A percentile compares a stretch with the other conserved stretches of the same genome.
Evolutionary conservation across 75 land plant genomes (phyloP).

Genomic region (Sequoiadendron giganteum): DNA sequence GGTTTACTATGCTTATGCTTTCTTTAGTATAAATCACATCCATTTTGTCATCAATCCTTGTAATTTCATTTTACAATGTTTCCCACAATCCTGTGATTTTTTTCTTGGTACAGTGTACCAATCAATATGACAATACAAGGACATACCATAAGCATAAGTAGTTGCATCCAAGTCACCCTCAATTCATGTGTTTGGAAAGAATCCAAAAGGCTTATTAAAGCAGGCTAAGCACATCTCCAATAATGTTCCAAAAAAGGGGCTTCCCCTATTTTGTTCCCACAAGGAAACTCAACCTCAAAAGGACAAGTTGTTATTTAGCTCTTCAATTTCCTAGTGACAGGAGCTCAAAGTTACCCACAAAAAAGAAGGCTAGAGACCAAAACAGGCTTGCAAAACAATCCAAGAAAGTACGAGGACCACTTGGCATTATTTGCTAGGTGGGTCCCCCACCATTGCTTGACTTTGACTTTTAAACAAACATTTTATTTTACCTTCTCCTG

Average conservation of each 20-base stretch:
- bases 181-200: not conserved
- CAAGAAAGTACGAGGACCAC: not conserved
- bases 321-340: not conserved
- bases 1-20: not conserved
- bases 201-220: not conserved
- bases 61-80: not conserved
- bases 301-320: not conserved
- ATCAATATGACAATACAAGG: not conserved
- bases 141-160: not conserved
- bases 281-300: not conserved
- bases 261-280: not conserved
- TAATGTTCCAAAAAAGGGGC: not conserved
- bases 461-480: not conserved
- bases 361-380: not conserved
- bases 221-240: not conserved
- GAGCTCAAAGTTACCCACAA: not conserved
- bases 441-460: not conserved
- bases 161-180: not conserved
- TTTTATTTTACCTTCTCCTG: not conserved
- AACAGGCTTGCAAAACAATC: not conserved
- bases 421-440: not conserved
- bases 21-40: not conserved
- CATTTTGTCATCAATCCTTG: not conserved
- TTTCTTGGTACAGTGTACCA: not conserved
- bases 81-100: not conserved